Evolutionary conservation across 2,329 filamentous ascomycete species (phyloP).

Genomic region (Lachnellula cervina): DNA sequence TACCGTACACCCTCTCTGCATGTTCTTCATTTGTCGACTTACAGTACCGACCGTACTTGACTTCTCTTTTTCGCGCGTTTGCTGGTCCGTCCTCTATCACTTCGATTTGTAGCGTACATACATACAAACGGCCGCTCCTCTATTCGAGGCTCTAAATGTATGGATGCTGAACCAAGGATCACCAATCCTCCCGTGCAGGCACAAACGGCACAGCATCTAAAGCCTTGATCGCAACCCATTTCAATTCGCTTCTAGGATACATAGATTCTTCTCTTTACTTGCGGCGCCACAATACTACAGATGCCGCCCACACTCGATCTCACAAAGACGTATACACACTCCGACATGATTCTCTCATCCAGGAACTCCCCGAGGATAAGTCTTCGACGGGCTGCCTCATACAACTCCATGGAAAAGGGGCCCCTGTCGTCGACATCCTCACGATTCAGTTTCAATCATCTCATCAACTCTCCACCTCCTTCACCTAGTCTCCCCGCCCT

Average conservation of each 20-base stretch:
- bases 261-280: slow-evolving; percentile 20
- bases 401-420: slow-evolving; percentile 47
- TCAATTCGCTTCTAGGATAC: slow-evolving; percentile 14
- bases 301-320: slow-evolving; percentile 30
- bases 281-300: slow-evolving; percentile 27
- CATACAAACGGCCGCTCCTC: neutral
- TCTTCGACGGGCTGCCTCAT: slow-evolving; percentile 54
- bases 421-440: slow-evolving; percentile 57
- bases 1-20: neutral
- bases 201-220: slow-evolving; percentile 12
- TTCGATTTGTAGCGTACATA: neutral
- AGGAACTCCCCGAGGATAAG: slow-evolving; percentile 47
- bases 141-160: slow-evolving; percentile 12
- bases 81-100: slow-evolving; percentile 21
- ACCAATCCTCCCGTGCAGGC: slow-evolving; percentile 21
- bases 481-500: slow-evolving; percentile 68
- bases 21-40: neutral
- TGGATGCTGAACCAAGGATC: slow-evolving; percentile 11
- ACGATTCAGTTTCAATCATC: slow-evolving; percentile 61
- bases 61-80: slow-evolving; percentile 11
- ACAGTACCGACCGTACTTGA: neutral
- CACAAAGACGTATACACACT: slow-evolving; percentile 34
- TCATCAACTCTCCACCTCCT: slow-evolving; percentile 63
- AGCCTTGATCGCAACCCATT: neutral
- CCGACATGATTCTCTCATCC: slow-evolving; percentile 34